Conservation (phyloP, 2,329 filamentous ascomycete species). For the Chaetomiaceae sp. region DNA sequence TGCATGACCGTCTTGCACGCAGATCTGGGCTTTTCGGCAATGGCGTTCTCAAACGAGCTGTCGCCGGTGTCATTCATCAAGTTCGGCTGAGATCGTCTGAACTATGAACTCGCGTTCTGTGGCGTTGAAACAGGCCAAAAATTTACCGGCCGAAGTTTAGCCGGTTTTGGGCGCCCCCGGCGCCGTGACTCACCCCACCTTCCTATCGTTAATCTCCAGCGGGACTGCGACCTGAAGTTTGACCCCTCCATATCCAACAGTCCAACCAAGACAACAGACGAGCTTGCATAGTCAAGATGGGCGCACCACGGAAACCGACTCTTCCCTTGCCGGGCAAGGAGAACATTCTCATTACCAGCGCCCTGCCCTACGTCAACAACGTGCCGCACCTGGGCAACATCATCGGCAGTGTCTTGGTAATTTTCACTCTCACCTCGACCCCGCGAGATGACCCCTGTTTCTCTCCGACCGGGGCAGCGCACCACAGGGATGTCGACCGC, state of each 20-base stretch:
- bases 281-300: slow-evolving; percentile 14
- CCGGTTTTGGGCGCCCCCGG: background rate
- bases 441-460: slow-evolving; percentile 2
- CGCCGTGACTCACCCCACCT: slow-evolving; percentile 22
- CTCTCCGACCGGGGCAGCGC: background rate
- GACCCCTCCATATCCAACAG: slow-evolving; percentile 13
- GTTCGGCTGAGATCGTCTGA: too few relatives aligned
- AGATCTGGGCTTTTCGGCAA: too few relatives aligned
- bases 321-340: slow-evolving; percentile 68
- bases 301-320: slow-evolving; percentile 38
- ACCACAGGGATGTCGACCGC: background rate
- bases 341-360: slow-evolving; percentile 87
- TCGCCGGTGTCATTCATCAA: too few relatives aligned
- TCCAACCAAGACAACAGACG: background rate
- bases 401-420: slow-evolving; percentile 70
- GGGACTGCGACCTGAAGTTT: slow-evolving; percentile 7
- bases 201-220: background rate
- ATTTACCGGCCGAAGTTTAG: slow-evolving; percentile 11
- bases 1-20: too few relatives aligned
- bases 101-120: background rate
- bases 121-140: background rate
- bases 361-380: slow-evolving; percentile 79
- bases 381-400: slow-evolving; percentile 86
- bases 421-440: slow-evolving; percentile 6
- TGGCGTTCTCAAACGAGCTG: too few relatives aligned